Evolutionary conservation across 176 grass and related monocot genomes (phyloP), one percentile per base, ranked within the genome.

Genomic region (Ensete glaucum): DNA sequence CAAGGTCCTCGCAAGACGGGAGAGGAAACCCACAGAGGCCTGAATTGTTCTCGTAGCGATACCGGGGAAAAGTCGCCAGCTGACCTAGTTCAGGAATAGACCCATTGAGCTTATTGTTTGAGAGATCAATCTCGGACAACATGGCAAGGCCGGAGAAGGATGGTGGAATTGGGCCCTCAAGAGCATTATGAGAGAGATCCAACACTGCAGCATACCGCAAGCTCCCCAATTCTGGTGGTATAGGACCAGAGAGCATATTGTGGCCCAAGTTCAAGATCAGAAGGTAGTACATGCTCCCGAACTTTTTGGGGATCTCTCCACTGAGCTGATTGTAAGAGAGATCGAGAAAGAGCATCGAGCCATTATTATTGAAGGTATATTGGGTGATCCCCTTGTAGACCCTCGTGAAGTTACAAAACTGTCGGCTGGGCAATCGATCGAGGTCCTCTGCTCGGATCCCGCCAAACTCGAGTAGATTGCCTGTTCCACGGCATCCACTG

Each of bases 331-430:
- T 88, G 74, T 73, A 81, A 2, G 78, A 84, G 54, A 88, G 73
- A 63, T 88, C 86, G 19, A 88, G 68, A 29, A 78, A 83, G 50
- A 81, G 12, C 77, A 87, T 84, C 7, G 85, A 78, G 2, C 54
- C 62, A 11, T 77, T 55, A 64, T 87, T 67, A 69, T 73, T 80
- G 69, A 80, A 80, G 16, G 78, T 80, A 23, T 80, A 80, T 57
- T 80, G 69, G 8, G 78, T 73, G 11, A 57, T 80, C 43, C 78
- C 78, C 58, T 26, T 73, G 78, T 80, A 80, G 11, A 80, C 15
- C 56, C 78, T 27, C 22, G 78, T 80, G 56, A 73, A 80, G 57
- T 73, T 80, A 43, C 78, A 80, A 56, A 80, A 64, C 21, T 57
- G 69, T 7, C 55, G 54, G 55, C 69, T 64, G 17, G 78, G 56